Percentiles rank a stretch among this genome's conserved stretches.
phyloP scores from a whole-genome alignment of 116 monocot genomes.

The Trichopus zeylanicus region DNA sequence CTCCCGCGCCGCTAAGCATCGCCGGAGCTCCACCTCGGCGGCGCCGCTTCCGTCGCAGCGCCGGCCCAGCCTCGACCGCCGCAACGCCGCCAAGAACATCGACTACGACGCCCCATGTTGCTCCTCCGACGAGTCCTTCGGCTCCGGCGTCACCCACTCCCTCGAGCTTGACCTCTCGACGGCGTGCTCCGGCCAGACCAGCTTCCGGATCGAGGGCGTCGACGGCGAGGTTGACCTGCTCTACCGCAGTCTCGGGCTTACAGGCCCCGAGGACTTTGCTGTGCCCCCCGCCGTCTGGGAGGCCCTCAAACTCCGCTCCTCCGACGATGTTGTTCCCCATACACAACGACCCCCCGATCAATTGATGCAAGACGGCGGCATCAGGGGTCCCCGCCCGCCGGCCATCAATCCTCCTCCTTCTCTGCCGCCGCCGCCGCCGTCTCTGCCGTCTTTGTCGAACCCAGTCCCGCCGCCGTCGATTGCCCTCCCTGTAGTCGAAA shows the following conservation, averaged over 20 bases:
- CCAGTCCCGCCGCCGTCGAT: slow-evolving; percentile 21
- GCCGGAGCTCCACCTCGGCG: too few species aligned
- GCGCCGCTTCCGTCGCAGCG: background rate
- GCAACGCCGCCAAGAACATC: slow-evolving; percentile 81
- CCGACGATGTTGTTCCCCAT: slow-evolving; percentile 18
- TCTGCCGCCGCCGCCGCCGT: too few species aligned
- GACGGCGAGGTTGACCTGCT: slow-evolving; percentile 60
- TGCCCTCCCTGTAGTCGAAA: slow-evolving; percentile 11
- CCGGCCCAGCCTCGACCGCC: slow-evolving; percentile 33
- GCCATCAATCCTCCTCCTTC: background rate
- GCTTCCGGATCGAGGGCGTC: slow-evolving; percentile 61
- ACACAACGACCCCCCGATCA: background rate
- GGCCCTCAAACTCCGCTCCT: slow-evolving; percentile 26
- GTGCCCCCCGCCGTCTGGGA: slow-evolving; percentile 58
- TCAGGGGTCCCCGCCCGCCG: background rate
- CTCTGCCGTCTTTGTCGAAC: too few species aligned
- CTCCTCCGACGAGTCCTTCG: background rate
- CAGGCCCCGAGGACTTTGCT: slow-evolving; percentile 73
- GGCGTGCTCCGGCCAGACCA: slow-evolving; percentile 34
- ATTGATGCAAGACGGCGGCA: background rate
- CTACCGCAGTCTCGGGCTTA: slow-evolving; percentile 51
- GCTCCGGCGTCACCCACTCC: slow-evolving; percentile 23
- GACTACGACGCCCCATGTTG: slow-evolving; percentile 43
- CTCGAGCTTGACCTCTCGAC: slow-evolving; percentile 39
- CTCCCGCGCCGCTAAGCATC: background rate